Evolutionary conservation across 1,139 yeast genomes (phyloP), one percentile per base, ranked within the genome.

Genomic region (Kodamaea sp.): DNA sequence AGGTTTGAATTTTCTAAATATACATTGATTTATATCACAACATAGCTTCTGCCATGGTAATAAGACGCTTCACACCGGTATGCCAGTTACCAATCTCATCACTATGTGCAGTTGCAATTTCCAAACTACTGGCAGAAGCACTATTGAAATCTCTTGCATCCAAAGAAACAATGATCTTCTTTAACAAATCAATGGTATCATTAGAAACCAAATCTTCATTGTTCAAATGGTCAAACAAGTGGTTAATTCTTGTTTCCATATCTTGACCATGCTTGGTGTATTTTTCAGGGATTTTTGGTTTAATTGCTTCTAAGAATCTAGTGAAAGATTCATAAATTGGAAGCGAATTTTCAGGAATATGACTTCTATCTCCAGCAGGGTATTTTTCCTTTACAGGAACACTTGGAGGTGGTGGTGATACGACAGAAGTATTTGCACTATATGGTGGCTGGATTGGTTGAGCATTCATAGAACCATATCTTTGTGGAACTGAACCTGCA

Each of bases 41-140:
- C 56, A 68, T 59, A 11, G 78, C 81, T 50, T 75, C 79, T 33
- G 74, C 78, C 81, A 92, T 85, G 45, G 84, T 86, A 46, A 92
- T 81, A 50, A 92, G 74, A 53, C 97, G 79, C 64, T 85, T 88
- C 38, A 92, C 84, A 53, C 98, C 98, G 23, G 87, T 80, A 67
- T 87, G 80, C 98, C 98, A 92, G 52, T 84, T 81, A 8, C 96
- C 96, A 48, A 86, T 79, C 60, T 90, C 96, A 32, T 77, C 80
- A 36, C 83, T 75, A 50, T 78, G 76, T 30, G 77, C 74, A 7
- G 89, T 75, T 35, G 86, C 77, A 49, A 92, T 75, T 38, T 81
- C 79, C 35, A 73, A 62, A 47, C 78, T 78, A 37, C 78, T 53
- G 8, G 73, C 65, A 39, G 75, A 64, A 2, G 97, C 97, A 8